These are phyloP conservation scores for Leptodermis oblonga DNA, from an alignment of 257 asterid genomes.

Conservation along the genomic window DNA sequence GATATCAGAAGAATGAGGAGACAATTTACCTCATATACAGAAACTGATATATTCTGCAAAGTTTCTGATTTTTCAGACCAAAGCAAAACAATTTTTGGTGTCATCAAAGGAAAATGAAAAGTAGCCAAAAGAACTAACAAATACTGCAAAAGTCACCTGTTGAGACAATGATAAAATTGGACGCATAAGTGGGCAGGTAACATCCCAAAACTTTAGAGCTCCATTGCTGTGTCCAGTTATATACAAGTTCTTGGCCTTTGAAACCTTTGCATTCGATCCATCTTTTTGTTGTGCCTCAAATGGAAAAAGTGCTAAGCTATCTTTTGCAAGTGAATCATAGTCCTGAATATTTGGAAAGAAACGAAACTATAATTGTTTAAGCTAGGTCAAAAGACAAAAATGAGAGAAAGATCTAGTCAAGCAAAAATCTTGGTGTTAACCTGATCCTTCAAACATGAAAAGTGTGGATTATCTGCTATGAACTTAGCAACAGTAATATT, in stretches of 20 bases:
- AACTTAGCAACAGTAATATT: conserved; percentile 58
- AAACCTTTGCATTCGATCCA: conserved; percentile 56
- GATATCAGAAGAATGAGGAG: conserved; percentile 3
- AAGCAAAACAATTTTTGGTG: not conserved
- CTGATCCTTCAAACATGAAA: conserved; percentile 47
- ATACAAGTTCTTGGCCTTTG: conserved; percentile 61
- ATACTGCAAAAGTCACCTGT: conserved; percentile 44
- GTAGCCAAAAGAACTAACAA: not conserved
- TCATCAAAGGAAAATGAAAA: not conserved
- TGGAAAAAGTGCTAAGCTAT: conserved; percentile 59
- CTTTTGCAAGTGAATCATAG: conserved; percentile 39
- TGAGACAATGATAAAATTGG: conserved; percentile 64
- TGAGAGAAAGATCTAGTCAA: not conserved
- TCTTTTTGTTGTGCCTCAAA: conserved; percentile 54
- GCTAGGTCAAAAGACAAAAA: not conserved
- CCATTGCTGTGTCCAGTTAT: conserved; percentile 85
- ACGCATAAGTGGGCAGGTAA: conserved; percentile 69
- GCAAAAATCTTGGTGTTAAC: conserved; percentile 26
- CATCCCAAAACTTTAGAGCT: conserved; percentile 84
- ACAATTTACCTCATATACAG: not conserved
- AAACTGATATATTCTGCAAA: not conserved
- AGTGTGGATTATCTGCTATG: conserved; percentile 49
- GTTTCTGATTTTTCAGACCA: not conserved
- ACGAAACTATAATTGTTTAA: not conserved
- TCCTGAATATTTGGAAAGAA: conserved; percentile 39